phyloP scores from a whole-genome alignment of 202 grass and related monocot genomes.

The Schoenoplectus triqueter region DNA sequence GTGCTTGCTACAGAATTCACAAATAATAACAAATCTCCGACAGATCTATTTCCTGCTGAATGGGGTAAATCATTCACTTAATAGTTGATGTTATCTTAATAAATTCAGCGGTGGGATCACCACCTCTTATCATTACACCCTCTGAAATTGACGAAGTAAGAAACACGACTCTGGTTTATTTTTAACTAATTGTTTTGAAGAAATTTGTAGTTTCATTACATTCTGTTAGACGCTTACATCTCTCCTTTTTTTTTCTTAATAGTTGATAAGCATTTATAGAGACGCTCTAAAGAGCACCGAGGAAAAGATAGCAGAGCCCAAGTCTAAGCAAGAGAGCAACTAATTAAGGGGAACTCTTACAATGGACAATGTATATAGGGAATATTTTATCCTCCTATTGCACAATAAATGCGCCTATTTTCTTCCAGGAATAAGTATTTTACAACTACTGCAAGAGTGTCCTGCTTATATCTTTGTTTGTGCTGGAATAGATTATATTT shows the following conservation, averaged over 20 bases:
- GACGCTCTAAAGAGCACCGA: slow-evolving; percentile 71
- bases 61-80: slow-evolving; percentile 63
- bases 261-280: slow-evolving; percentile 86
- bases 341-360: background rate
- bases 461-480: slow-evolving; percentile 3
- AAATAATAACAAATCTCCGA: slow-evolving; percentile 73
- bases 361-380: slow-evolving; percentile 30
- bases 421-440: slow-evolving; percentile 32
- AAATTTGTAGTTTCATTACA: background rate
- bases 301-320: slow-evolving; percentile 64
- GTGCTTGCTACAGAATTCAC: slow-evolving; percentile 66
- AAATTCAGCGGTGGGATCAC: slow-evolving; percentile 80
- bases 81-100: background rate
- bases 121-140: slow-evolving; percentile 60
- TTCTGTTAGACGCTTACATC: background rate
- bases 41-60: slow-evolving; percentile 72
- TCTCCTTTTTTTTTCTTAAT: background rate
- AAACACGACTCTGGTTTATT: background rate
- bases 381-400: slow-evolving; percentile 14
- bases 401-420: slow-evolving; percentile 32
- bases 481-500: background rate
- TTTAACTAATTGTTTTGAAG: background rate
- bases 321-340: slow-evolving; percentile 45
- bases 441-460: background rate
- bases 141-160: slow-evolving; percentile 79